phyloP scores from a whole-genome alignment of 176 grass and related monocot species.

The Pontederia crassipes region DNA sequence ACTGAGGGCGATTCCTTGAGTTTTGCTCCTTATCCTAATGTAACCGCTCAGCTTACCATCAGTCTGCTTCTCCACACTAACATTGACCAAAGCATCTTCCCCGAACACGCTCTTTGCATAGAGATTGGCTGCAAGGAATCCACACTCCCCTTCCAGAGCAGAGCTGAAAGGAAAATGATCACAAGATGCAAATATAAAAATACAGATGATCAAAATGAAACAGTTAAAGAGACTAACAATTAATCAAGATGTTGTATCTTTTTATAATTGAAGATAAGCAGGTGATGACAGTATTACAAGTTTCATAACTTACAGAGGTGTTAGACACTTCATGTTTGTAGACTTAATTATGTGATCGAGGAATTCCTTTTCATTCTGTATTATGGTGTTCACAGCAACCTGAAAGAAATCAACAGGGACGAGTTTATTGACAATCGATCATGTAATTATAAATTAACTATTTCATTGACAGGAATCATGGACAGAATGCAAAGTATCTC shows the following conservation, averaged over 20 bases:
- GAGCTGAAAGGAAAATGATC: slow-evolving; percentile 15
- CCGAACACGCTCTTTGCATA: slow-evolving; percentile 14
- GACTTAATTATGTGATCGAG: slow-evolving; percentile 16
- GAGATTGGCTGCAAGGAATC: slow-evolving; percentile 13
- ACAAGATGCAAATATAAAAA: background rate
- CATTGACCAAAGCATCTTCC: slow-evolving; percentile 16
- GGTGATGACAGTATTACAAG: background rate
- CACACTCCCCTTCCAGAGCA: slow-evolving; percentile 28
- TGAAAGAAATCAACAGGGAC: background rate
- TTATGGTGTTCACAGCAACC: slow-evolving; percentile 12
- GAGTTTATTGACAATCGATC: background rate
- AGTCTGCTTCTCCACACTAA: slow-evolving; percentile 27
- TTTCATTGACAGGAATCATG: background rate
- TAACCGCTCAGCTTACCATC: slow-evolving; percentile 29
- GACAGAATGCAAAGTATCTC: no score
- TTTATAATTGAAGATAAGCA: background rate
- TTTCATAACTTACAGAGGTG: background rate
- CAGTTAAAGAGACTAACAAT: background rate
- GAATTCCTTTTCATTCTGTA: slow-evolving; percentile 11
- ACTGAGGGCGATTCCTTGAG: slow-evolving; percentile 27
- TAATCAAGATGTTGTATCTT: background rate
- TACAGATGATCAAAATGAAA: slow-evolving; percentile 3
- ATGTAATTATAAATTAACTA: background rate
- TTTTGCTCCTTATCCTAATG: slow-evolving; percentile 37
- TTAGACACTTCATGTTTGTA: slow-evolving; percentile 15